Conservation (phyloP, 257 asterid genomes). For the Solanum arcanum region DNA sequence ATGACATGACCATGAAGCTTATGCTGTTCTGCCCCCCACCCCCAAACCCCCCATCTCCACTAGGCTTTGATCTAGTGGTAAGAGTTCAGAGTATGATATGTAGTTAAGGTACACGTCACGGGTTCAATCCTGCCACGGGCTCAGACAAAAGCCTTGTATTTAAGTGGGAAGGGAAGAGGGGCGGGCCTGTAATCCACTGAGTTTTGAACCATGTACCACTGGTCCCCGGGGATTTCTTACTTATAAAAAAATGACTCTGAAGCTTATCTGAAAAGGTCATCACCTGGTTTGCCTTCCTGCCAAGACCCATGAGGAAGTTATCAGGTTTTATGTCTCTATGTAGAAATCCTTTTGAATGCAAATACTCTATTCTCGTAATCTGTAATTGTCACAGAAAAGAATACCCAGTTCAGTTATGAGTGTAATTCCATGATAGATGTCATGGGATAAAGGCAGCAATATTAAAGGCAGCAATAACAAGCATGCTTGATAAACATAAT, state of each 20-base stretch:
- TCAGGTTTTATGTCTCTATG: slow-evolving; percentile 37
- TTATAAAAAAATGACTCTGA: background rate
- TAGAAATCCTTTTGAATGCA: slow-evolving; percentile 36
- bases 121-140: background rate
- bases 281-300: slow-evolving; percentile 38
- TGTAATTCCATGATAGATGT: background rate
- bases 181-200: background rate
- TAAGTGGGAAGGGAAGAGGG: background rate
- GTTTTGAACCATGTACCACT: background rate
- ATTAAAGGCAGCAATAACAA: too few relatives aligned
- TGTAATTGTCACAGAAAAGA: background rate
- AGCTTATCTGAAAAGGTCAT: background rate
- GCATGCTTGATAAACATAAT: background rate
- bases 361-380: slow-evolving; percentile 32
- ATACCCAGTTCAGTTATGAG: background rate
- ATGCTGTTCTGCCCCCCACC: background rate
- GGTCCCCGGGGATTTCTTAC: background rate
- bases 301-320: slow-evolving; percentile 42
- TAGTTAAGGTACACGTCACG: background rate
- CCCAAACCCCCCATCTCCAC: background rate
- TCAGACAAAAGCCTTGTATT: background rate
- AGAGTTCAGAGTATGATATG: background rate
- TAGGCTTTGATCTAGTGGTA: background rate
- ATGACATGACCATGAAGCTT: background rate
- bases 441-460: background rate